Evolutionary conservation across 441 rosid genomes (phyloP), one percentile per base, ranked within the genome.

Genomic region (Mallotus repandus): DNA sequence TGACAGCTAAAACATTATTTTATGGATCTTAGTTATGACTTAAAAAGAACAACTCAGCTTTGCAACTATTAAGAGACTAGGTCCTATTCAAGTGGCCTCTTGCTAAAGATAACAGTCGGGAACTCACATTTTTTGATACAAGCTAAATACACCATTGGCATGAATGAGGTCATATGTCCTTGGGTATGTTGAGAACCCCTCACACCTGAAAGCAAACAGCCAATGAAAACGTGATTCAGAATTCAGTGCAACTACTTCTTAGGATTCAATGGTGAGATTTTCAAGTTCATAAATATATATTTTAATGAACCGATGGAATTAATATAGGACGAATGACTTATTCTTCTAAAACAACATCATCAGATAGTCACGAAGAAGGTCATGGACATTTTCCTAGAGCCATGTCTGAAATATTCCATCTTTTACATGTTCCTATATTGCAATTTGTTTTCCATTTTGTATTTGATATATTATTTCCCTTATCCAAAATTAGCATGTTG

Each of bases 181-280:
- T 5, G 99, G 99, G 77, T 95, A 93, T 25, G 98, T 93, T 38
- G 98, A 93, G 84, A 95, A 93, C 32, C 96, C 97, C 84, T 93
- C 99, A 71, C 99, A 93, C 99, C 98, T 95, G 85, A 66, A 80
- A 79, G 60, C 73, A 78, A 21, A 61, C 38, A 66, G 46, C 48
- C 70, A 53, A 57, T 12, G 57, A 70, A 68, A 75, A 77, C 29
- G 65, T 74, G 67, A 60, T 53, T 43, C 16, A 73, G 54, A 71
- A 58, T 75, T 67, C 62, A 53, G 21, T 5, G 7, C 32, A 55
- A 10, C 22, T 49, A 9, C 49, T 21, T 11, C 3, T 54, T n/a
- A 63, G 69, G 15, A 35, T 76, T 54, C 54, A 29, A 32, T 0
- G 69, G 66, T 22, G 48, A 56, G 15, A 38, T 57, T 48, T 55